Base-by-base conservation (phyloP, 2,329 filamentous ascomycete genomes). In the Ophiocordyceps unilateralis region DNA sequence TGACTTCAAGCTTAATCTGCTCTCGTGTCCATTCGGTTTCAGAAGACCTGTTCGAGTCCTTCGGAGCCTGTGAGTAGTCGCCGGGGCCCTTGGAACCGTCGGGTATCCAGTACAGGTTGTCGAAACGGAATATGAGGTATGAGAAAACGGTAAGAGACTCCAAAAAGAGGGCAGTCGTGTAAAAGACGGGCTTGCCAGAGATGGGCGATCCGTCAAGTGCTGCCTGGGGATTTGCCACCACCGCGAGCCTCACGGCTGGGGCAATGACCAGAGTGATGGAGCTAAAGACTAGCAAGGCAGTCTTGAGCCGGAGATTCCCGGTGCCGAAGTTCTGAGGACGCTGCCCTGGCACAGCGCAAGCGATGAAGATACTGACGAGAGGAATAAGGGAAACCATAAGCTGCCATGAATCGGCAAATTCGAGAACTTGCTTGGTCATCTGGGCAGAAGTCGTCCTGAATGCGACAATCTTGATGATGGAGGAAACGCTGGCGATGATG, bases 121-220 rank as follows among this genome's bases (percentile, higher is more conserved):
- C 56, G 17, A 59, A 47, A 17, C 56, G 50, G 9, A 50, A 45
- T 22, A 48, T 46, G 9, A 55, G 55, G 38, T 57, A 57, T 2
- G 50, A 45, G 5, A 45, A 48, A 5, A 41, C 39, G 4, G 39
- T 41, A 17, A 41, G 5, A 9, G 14, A 12, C 23, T 41, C 39
- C 23, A 61, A 48, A 6, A 51, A 45, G 44, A 61, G 63, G 26
- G 51, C 49, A 30, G 61, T 61, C n/a, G 54, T 49, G 46, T 64
- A 64, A 42, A 64, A 61, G 0, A 54, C 53, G 2, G 53, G 45
- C 37, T 55, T 59, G 43, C 52, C 49, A 26, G 55, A 62, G 48
- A 60, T 49, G 7, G 48, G 12, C 7, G 21, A 24, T 20, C 11
- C 19, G 3, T 14, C 48, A 8, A 52, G 51, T 3, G 55, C 42